These are phyloP conservation scores for Chaetomiaceae sp. DNA, from an alignment of 2,329 filamentous ascomycete genomes.

Conservation along the genomic window DNA sequence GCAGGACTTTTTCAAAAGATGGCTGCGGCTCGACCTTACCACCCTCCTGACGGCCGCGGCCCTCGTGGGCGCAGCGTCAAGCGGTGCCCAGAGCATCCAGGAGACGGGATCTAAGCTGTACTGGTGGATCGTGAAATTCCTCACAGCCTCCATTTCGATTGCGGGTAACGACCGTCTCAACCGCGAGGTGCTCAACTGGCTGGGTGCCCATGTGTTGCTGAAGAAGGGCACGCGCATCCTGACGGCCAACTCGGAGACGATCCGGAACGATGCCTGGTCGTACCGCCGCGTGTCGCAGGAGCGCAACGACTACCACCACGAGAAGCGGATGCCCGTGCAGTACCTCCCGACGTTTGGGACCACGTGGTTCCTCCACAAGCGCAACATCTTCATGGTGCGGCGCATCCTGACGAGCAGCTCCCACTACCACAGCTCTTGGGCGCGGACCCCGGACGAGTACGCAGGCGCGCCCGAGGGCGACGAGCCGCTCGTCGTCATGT, in stretches of 20 bases:
- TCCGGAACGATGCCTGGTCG: conserved; percentile 32
- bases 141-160: conserved; percentile 36
- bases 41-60: conserved; percentile 31
- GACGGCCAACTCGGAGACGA: conserved; percentile 32
- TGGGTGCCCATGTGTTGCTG: conserved; percentile 33
- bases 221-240: conserved; percentile 31
- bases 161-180: conserved; percentile 35
- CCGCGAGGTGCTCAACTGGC: conserved; percentile 36
- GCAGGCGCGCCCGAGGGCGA: conserved; percentile 31
- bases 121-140: conserved; percentile 35
- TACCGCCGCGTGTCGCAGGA: conserved; percentile 25
- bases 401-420: conserved; percentile 27
- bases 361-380: conserved; percentile 34
- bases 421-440: conserved; percentile 16
- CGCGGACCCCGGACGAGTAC: conserved; percentile 31
- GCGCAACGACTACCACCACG: conserved; percentile 31
- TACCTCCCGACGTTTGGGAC: conserved; percentile 36
- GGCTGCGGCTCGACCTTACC: conserved; percentile 33
- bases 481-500: conserved; percentile 38
- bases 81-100: conserved; percentile 30
- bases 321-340: conserved; percentile 33
- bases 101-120: conserved; percentile 30
- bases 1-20: conserved; percentile 32
- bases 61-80: conserved; percentile 32
- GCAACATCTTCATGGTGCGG: conserved; percentile 34